These are phyloP conservation scores for Zoysia japonica DNA, from an alignment of 176 grass and related monocot species.

Conservation along the genomic window DNA sequence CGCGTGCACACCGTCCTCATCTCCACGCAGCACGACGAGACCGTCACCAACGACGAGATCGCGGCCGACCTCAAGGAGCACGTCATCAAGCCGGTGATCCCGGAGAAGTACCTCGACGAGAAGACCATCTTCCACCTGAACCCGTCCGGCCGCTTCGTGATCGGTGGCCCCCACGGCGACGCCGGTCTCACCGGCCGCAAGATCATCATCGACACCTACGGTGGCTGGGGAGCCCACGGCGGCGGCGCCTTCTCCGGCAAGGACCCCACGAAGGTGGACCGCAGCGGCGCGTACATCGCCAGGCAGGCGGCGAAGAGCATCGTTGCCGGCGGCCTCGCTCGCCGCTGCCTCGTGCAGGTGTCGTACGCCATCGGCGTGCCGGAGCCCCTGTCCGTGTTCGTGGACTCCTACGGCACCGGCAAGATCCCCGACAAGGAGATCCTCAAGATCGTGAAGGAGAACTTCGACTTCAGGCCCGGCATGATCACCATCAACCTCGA, in stretches of 20 bases:
- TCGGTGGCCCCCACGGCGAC: slow-evolving; percentile 58
- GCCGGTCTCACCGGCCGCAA: slow-evolving; percentile 60
- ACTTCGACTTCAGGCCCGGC: slow-evolving; percentile 62
- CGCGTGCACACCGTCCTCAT: slow-evolving; percentile 78
- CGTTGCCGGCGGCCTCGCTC: slow-evolving; percentile 43
- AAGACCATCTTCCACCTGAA: slow-evolving; percentile 74
- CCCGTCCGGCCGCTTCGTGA: slow-evolving; percentile 15
- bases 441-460: slow-evolving; percentile 66
- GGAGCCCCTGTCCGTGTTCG: slow-evolving; percentile 58
- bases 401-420: slow-evolving; percentile 52
- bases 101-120: slow-evolving; percentile 61
- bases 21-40: slow-evolving; percentile 81
- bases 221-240: no score
- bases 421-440: slow-evolving; percentile 65
- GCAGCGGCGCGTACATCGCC: no score
- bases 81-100: slow-evolving; percentile 71
- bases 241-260: no score
- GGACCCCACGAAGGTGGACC: no score
- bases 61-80: slow-evolving; percentile 82
- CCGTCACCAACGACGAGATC: slow-evolving; percentile 72
- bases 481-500: slow-evolving; percentile 73
- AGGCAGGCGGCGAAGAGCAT: slow-evolving; percentile 73
- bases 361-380: slow-evolving; percentile 67
- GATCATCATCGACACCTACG: slow-evolving; percentile 21
- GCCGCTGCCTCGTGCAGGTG: slow-evolving; percentile 59